Base-by-base conservation (phyloP, 2,329 filamentous ascomycete genomes). In the Colletotrichum sp. region DNA sequence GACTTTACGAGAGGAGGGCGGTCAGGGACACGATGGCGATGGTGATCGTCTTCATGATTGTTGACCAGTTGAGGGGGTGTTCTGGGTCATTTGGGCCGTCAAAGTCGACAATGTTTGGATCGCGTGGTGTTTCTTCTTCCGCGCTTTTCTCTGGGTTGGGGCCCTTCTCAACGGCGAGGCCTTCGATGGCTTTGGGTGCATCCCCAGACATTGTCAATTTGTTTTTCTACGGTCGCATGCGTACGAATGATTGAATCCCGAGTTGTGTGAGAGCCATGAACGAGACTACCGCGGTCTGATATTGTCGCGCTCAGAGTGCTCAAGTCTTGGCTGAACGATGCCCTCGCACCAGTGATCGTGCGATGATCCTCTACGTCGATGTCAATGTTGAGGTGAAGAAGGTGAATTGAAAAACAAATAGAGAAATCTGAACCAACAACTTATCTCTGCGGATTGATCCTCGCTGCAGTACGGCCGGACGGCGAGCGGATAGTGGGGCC, bases 41-140 rank as follows among this genome's bases (percentile, higher is more conserved):
- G 25, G 88, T 87, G 3, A 83, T 93, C 82, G 84, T 93, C 82
- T 92, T 93, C 80, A 86, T 88, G 28, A 81, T 83, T 32, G 82
- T 83, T 0, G 85, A 75, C 91, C 92, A 94, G 82, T 92, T 92
- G 81, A 86, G 86, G 7, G 88, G 88, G 78, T 90, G 89, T 52
- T 84, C 82, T 3, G 84, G 84, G 79, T 90, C 88, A 68, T 91
- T 85, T 5, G 90, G 88, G 0, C 89, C 90, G 44, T 88, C 84
- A 89, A 91, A 89, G 5, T 81, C 80, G 28, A 89, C 85, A 27
- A 88, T 80, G 60, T 88, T 84, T 52, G 57, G 36, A 28, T 70
- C 68, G 25, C 4, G 57, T n/a, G 25, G 57, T 27, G 8, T 3
- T 32, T 12, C 55, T 60, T 13, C 67, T 57, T 30, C 11, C 36